Conservation (phyloP, 371 early-diverging fungal species). For the Mucor indicus region DNA sequence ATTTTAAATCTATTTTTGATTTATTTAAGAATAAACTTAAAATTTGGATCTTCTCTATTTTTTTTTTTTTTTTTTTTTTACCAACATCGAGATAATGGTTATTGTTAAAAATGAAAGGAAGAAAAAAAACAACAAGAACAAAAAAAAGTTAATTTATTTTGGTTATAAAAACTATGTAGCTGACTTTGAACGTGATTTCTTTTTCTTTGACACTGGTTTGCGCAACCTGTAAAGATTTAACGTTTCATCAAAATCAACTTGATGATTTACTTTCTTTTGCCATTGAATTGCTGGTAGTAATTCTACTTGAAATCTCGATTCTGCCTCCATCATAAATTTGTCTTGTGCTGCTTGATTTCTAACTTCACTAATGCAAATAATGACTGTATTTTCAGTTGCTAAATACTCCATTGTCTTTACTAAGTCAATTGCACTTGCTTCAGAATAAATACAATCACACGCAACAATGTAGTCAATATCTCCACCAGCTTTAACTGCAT, state of each 20-base stretch:
- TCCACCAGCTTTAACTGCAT: slow-evolving; percentile 23
- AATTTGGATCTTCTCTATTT: too few relatives aligned
- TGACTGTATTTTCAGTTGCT: slow-evolving; percentile 28
- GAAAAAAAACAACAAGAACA: background rate
- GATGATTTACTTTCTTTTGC: slow-evolving; percentile 35
- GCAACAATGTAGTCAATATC: slow-evolving; percentile 51
- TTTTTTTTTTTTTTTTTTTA: too few relatives aligned
- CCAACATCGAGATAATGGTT: too few relatives aligned
- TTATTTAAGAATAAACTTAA: too few relatives aligned
- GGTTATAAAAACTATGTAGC: background rate
- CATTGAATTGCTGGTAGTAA: slow-evolving; percentile 39
- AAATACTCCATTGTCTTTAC: slow-evolving; percentile 45
- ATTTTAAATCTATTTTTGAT: too few relatives aligned
- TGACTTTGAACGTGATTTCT: slow-evolving; percentile 8
- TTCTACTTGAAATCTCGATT: slow-evolving; percentile 33
- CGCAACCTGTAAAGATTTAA: slow-evolving; percentile 41
- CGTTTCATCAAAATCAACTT: slow-evolving; percentile 44
- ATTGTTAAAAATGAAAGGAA: background rate
- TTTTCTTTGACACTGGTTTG: slow-evolving; percentile 16
- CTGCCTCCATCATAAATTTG: slow-evolving; percentile 40
- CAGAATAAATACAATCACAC: slow-evolving; percentile 57
- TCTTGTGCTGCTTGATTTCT: slow-evolving; percentile 54
- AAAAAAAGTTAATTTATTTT: background rate
- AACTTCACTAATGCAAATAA: slow-evolving; percentile 52
- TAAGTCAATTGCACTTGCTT: slow-evolving; percentile 48